Percentiles rank a stretch among this genome's conserved stretches.
Evolutionary conservation across 768 basidiomycete species (phyloP).

Genomic region (Tremella yokohamensis): DNA sequence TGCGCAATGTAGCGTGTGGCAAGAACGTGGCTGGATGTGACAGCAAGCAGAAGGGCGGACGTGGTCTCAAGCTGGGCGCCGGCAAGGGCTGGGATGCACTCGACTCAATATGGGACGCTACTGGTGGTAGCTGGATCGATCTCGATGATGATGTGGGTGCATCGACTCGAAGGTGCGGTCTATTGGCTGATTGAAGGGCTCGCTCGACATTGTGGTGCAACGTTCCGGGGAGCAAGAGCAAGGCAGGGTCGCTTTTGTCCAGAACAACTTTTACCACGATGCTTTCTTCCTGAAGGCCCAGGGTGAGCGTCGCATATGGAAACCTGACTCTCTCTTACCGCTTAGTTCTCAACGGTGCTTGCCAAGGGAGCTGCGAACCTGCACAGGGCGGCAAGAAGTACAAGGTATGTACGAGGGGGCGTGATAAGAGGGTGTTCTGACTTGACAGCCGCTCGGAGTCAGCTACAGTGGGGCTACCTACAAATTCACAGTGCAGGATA

Average conservation of each 20-base stretch:
- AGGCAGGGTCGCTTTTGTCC: conserved; percentile 65
- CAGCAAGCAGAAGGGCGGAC: conserved; percentile 52
- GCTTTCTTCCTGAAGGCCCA: conserved; percentile 98
- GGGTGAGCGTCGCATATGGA: conserved; percentile 57
- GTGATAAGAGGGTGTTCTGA: conserved; percentile 12
- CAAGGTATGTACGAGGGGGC: conserved; percentile 58
- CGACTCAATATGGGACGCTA: conserved; percentile 69
- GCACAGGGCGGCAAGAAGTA: conserved; percentile 63
- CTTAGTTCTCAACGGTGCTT: conserved; percentile 87
- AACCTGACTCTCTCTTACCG: conserved; percentile 2
- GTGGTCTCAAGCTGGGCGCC: conserved; percentile 63
- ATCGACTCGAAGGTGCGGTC: neutral
- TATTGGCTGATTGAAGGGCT: conserved; percentile 59
- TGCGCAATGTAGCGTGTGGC: conserved; percentile 49
- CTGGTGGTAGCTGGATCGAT: conserved; percentile 76
- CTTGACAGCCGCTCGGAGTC: conserved; percentile 78
- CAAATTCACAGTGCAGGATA: conserved; percentile 95
- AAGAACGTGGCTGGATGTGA: conserved; percentile 33
- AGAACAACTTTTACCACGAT: conserved; percentile 97
- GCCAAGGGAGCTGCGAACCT: conserved; percentile 70
- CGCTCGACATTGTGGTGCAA: conserved; percentile 87
- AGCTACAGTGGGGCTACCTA: conserved; percentile 92
- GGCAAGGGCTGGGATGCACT: conserved; percentile 61
- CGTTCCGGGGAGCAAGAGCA: conserved; percentile 65
- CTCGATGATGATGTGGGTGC: conserved; percentile 86